A percentile compares a stretch with the other conserved stretches of the same genome.
phyloP scores from a whole-genome alignment of 108 stramenopile genomes.

The Cyclotella sp. region DNA sequence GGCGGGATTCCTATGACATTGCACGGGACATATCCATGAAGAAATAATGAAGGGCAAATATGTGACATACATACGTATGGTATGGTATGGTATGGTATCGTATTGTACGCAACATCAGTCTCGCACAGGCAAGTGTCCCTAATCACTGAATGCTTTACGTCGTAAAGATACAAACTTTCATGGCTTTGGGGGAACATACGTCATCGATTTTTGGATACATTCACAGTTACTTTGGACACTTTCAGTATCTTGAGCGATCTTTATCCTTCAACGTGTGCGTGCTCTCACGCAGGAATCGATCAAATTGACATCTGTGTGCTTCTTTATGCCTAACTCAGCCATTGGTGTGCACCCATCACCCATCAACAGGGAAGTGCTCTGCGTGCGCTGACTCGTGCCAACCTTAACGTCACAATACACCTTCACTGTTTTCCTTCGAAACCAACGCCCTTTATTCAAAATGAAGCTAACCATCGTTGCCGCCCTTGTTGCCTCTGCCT shows the following conservation, averaged over 20 bases:
- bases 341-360: neutral
- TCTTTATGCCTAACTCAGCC: conserved; percentile 7
- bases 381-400: neutral
- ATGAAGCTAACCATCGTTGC: conserved; percentile 86
- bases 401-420: neutral
- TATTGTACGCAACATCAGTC: too few species aligned
- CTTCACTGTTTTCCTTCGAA: neutral
- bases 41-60: too few species aligned
- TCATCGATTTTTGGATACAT: neutral
- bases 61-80: too few species aligned
- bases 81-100: too few species aligned
- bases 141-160: too few species aligned
- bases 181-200: too few species aligned
- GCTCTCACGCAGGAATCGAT: neutral
- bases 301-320: neutral
- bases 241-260: neutral
- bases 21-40: too few species aligned
- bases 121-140: too few species aligned
- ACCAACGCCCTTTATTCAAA: conserved; percentile 30
- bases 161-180: too few species aligned
- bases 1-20: too few species aligned
- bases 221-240: neutral
- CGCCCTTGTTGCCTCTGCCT: conserved; percentile 75
- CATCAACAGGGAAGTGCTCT: neutral
- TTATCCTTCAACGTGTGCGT: conserved; percentile 1